phyloP scores from a whole-genome alignment of 805 yeast genomes.

The Ogataea methanolica region DNA sequence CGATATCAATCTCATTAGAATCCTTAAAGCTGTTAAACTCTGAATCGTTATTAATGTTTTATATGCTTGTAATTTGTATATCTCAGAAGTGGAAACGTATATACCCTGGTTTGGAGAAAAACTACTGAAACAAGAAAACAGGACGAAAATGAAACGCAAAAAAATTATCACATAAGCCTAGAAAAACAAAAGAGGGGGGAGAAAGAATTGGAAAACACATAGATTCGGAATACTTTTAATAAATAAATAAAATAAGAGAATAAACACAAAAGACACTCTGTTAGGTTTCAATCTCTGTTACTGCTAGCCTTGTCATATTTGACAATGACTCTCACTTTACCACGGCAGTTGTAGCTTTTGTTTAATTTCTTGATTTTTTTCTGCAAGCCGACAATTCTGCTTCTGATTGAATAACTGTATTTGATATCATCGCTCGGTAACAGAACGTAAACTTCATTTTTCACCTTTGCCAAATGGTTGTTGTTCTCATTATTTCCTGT shows the following conservation, averaged over 20 bases:
- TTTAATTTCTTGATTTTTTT: constrained; percentile 54
- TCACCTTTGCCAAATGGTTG: constrained; percentile 29
- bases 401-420: constrained; percentile 54
- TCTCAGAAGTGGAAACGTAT: too few species aligned
- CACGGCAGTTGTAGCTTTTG: constrained; percentile 39
- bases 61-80: too few species aligned
- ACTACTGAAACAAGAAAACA: too few species aligned
- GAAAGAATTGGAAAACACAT: too few species aligned
- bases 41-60: too few species aligned
- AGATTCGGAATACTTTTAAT: neutral
- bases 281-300: neutral
- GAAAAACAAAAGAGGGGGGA: too few species aligned
- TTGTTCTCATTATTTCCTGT: constrained; percentile 11
- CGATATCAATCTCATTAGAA: too few species aligned
- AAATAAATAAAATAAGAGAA: neutral
- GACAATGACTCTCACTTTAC: constrained; percentile 49
- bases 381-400: constrained; percentile 54
- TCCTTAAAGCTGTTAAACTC: too few species aligned
- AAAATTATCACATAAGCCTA: too few species aligned
- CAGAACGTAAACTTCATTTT: constrained; percentile 27
- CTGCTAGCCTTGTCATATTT: constrained; percentile 29
- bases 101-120: too few species aligned
- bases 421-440: constrained; percentile 49
- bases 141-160: too few species aligned
- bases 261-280: neutral